Evolutionary conservation across 164 flowering plant species (phyloP).

Genomic region (Akebia trifoliata): DNA sequence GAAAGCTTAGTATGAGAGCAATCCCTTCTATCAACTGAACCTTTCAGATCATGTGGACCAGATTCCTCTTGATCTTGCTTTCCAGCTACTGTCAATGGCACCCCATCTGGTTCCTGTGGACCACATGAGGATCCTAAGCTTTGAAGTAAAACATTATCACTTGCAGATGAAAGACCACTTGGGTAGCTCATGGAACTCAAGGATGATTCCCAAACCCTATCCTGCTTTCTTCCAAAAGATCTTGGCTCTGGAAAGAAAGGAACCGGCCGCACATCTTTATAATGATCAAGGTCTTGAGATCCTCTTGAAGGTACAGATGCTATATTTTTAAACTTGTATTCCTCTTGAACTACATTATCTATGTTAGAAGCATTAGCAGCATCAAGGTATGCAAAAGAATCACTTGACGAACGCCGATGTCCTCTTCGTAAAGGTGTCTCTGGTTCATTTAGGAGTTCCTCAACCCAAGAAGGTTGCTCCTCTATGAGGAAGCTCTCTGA

Average conservation of each 20-base stretch:
- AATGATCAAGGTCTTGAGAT: conserved; percentile 47
- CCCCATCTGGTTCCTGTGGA: conserved; percentile 33
- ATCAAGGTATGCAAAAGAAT: conserved; percentile 78
- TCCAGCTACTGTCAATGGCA: conserved; percentile 30
- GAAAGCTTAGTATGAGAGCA: conserved; percentile 38
- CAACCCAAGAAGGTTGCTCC: conserved; percentile 94
- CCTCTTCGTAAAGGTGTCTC: conserved; percentile 69
- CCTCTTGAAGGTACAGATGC: conserved; percentile 44
- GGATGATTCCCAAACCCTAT: conserved; percentile 46
- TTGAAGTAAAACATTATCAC: conserved; percentile 28
- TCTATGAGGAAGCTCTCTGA: conserved; percentile 75
- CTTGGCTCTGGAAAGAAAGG: conserved; percentile 39
- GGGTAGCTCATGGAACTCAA: conserved; percentile 27
- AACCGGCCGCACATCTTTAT: conserved; percentile 36
- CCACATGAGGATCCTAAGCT: conserved; percentile 30
- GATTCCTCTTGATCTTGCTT: conserved; percentile 38
- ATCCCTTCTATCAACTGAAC: conserved; percentile 54
- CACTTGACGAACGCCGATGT: conserved; percentile 89
- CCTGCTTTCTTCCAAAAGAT: conserved; percentile 33
- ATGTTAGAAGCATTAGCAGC: conserved; percentile 36
- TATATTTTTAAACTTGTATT: conserved; percentile 31
- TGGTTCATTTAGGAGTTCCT: conserved; percentile 91
- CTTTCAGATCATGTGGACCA: conserved; percentile 31
- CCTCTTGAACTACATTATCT: conserved; percentile 41
- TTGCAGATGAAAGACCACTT: conserved; percentile 30